Base-by-base conservation (phyloP, 1,139 yeast species). In the Saccharomyces pastorianus region DNA sequence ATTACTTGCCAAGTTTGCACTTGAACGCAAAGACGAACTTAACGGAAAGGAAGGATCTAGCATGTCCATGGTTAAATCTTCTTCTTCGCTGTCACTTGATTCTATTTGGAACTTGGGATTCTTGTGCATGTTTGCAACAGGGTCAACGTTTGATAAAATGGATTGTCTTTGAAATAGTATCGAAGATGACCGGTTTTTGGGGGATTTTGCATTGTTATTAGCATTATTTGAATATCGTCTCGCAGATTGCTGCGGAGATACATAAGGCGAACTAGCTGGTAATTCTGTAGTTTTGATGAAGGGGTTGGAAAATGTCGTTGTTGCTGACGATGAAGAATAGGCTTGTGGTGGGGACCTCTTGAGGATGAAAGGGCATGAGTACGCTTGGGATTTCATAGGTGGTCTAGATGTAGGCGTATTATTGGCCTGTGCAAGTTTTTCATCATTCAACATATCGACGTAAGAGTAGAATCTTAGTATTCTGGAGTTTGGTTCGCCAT, bases 371-470 rank as follows among this genome's bases (percentile, higher is more conserved):
- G 53, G 46, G 48, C 17, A 51, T 14, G 26, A 44, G 9, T 20
- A 17, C 20, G 44, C 25, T 11, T 38, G 44, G 11, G n/a, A 38
- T 17, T 72, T 60, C 25, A 77, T 68, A 4, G 84, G 76, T 25
- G 88, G 88, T 67, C 88, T 77, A 4, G 7, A 5, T 9, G 25
- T 7, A 5, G 44, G 25, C 25, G 44, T 20, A 38, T 17, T 38
- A 38, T 66, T 84, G 77, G 72, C 73, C 42, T 61, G 63, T 59
- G 71, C 66, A 76, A 87, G 65, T 54, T 67, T 64, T 66, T 85
- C 90, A 64, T 78, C 82, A 60, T 75, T 79, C 58, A 87, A 78
- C 77, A 88, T 79, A 62, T 88, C 96, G 4, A 93, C 95, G 67
- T 85, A 88, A 4, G 91, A 84, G 65, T 82, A 85, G 68, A 87